Conservation (phyloP, 176 grass and related monocot species). For the Olyra latifolia region DNA sequence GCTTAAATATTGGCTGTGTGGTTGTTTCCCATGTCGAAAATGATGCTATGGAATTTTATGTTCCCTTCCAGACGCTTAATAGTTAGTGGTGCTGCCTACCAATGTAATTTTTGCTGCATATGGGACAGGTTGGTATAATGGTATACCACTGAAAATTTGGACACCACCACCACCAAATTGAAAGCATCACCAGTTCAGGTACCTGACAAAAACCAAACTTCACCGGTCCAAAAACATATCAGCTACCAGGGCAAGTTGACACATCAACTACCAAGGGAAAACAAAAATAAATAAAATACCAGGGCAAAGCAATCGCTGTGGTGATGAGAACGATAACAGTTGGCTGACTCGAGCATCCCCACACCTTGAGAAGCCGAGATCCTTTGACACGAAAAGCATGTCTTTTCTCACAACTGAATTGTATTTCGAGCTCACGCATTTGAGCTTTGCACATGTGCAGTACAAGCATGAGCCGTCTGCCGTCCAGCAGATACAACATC, state of each 20-base stretch:
- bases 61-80: neutral
- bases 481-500: neutral
- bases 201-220: neutral
- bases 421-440: neutral
- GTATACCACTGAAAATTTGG: neutral
- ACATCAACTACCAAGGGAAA: neutral
- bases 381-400: conserved; percentile 17
- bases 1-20: neutral
- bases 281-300: too few species aligned
- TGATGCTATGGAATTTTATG: neutral
- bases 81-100: neutral
- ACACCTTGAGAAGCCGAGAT: conserved; percentile 9
- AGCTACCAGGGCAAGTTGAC: neutral
- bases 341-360: conserved; percentile 1
- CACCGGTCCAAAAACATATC: neutral
- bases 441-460: too few species aligned
- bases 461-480: neutral
- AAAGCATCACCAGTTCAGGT: neutral
- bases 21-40: neutral
- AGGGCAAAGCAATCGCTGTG: neutral
- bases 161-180: neutral
- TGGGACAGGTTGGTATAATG: neutral
- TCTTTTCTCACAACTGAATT: neutral
- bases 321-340: neutral
- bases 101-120: neutral